Percentiles rank a stretch among this genome's conserved stretches.
Conservation (phyloP, 139 green algal genomes). For the Tetradesmus lagerheimii region DNA sequence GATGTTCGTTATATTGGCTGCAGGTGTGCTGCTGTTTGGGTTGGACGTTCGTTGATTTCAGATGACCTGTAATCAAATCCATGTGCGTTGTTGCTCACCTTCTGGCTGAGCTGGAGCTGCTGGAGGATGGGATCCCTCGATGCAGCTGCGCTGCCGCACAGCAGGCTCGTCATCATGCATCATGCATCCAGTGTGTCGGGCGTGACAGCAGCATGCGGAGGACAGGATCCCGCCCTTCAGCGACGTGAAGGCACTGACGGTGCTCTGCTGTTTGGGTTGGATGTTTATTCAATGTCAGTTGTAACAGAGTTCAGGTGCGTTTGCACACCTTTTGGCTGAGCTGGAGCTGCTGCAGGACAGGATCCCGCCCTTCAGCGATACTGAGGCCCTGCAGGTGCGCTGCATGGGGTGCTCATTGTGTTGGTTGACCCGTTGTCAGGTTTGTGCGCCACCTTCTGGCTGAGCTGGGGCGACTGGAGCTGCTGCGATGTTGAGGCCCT, state of each 20-base stretch:
- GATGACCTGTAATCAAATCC: no score
- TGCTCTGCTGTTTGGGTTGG: no score
- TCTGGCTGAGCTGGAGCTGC: conserved; percentile 46
- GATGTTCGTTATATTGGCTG: no score
- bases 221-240: conserved; percentile 89
- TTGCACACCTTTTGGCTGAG: conserved; percentile 60
- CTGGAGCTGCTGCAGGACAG: conserved; percentile 78
- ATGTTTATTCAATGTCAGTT: no score
- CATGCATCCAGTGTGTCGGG: no score
- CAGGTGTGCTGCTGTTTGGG: neutral
- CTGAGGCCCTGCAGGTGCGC: neutral
- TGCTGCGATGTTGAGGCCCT: conserved; percentile 72
- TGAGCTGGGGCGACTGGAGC: conserved; percentile 80
- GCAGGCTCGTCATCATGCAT: no score
- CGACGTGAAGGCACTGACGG: conserved; percentile 56
- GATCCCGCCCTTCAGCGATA: neutral
- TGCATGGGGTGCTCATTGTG: no score
- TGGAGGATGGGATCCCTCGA: neutral
- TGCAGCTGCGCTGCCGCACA: no score
- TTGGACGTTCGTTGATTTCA: no score
- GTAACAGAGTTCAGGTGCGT: no score
- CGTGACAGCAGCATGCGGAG: no score
- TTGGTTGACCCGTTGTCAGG: no score
- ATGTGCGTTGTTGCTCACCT: neutral
- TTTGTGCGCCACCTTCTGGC: conserved; percentile 10